A percentile compares a stretch with the other conserved stretches of the same genome.
These are phyloP conservation scores for Rhytidhysteron rufulum DNA, from an alignment of 2,329 filamentous ascomycete genomes.

Conservation along the genomic window DNA sequence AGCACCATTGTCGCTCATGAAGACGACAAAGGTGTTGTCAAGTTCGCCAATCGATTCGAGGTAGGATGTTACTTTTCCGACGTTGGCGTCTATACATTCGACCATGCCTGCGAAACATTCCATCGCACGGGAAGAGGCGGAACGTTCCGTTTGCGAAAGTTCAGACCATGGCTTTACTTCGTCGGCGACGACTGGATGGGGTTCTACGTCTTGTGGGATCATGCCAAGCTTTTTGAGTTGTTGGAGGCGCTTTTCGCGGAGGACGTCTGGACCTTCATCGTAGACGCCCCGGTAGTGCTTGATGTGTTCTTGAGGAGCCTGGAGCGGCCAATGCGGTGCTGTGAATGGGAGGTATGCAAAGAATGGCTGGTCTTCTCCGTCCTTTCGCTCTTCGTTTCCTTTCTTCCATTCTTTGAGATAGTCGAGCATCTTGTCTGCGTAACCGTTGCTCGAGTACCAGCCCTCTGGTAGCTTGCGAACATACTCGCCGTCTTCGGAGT, in stretches of 20 bases:
- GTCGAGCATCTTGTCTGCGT: conserved; percentile 36
- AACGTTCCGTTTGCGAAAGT: conserved; percentile 44
- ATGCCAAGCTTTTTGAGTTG: conserved; percentile 57
- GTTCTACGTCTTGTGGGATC: conserved; percentile 48
- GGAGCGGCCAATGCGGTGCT: conserved; percentile 61
- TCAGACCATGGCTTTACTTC: conserved; percentile 49
- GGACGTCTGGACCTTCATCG: conserved; percentile 56
- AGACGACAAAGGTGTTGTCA: conserved; percentile 62
- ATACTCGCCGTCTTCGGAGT: conserved; percentile 38
- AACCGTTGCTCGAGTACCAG: conserved; percentile 39
- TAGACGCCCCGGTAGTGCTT: conserved; percentile 58
- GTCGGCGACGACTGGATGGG: conserved; percentile 49
- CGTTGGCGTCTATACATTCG: conserved; percentile 57
- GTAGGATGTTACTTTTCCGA: conserved; percentile 57
- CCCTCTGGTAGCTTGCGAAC: conserved; percentile 34
- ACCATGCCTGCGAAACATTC: conserved; percentile 64
- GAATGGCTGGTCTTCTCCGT: conserved; percentile 45
- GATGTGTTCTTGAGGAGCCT: conserved; percentile 54
- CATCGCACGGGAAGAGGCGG: conserved; percentile 53
- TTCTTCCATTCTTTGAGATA: conserved; percentile 32
- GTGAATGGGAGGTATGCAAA: conserved; percentile 61
- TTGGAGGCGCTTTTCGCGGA: conserved; percentile 52
- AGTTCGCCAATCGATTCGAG: conserved; percentile 54
- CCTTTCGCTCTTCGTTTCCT: conserved; percentile 6
- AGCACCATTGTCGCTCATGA: conserved; percentile 62